phyloP scores from a whole-genome alignment of 768 basidiomycete genomes.

The Austroboletus eburneus region DNA sequence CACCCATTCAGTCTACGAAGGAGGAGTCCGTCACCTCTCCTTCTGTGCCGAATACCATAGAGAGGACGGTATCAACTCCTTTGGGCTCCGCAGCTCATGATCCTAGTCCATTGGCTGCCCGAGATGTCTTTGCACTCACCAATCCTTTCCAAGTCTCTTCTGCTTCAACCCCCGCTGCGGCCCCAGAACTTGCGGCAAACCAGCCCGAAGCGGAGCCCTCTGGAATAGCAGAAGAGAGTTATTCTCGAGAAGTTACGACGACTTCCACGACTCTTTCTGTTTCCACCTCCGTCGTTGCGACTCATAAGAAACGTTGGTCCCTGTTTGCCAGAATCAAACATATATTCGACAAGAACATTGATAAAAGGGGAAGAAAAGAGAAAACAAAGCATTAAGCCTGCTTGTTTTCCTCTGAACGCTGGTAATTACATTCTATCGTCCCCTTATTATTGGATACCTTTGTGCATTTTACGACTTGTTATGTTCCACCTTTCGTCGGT shows the following conservation, averaged over 20 bases:
- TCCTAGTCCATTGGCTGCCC: background rate
- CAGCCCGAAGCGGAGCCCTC: background rate
- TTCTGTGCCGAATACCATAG: background rate
- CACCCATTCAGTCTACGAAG: slow-evolving; percentile 8
- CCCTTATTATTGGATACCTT: slow-evolving; percentile 1
- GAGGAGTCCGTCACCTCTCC: background rate
- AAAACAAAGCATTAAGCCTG: slow-evolving; percentile 20
- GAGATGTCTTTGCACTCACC: background rate
- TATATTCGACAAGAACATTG: slow-evolving; percentile 50
- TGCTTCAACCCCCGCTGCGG: background rate
- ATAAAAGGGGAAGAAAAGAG: slow-evolving; percentile 36
- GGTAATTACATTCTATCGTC: background rate
- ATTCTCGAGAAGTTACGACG: background rate
- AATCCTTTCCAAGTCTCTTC: background rate
- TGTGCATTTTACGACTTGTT: slow-evolving; percentile 10
- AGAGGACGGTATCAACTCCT: background rate
- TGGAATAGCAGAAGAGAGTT: background rate
- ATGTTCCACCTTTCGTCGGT: slow-evolving; percentile 16
- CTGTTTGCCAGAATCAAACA: slow-evolving; percentile 51
- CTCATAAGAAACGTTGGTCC: slow-evolving; percentile 49
- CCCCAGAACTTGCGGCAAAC: background rate
- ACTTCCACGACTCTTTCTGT: slow-evolving; percentile 18
- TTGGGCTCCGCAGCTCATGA: background rate
- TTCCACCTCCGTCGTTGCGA: slow-evolving; percentile 33
- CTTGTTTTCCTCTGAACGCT: background rate